Evolutionary conservation across 306 rosid species (phyloP).

Genomic region (Biancaea sappan): DNA sequence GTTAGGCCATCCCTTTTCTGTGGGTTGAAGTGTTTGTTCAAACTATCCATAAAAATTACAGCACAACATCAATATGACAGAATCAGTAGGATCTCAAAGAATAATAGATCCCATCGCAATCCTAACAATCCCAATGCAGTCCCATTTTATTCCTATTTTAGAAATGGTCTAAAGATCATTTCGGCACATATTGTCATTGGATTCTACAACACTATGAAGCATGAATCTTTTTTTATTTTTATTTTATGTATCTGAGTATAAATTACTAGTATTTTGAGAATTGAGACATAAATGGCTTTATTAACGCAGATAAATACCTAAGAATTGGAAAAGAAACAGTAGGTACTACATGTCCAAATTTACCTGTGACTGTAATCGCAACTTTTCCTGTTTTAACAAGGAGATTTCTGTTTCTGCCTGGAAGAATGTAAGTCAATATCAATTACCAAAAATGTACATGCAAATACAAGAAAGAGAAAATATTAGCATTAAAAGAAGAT

Average conservation of each 20-base stretch:
- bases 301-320: not conserved
- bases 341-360: constrained; percentile 14
- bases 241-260: no score
- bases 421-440: constrained; percentile 25
- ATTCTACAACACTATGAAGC: not conserved
- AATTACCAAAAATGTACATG: constrained; percentile 10
- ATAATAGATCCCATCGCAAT: not conserved
- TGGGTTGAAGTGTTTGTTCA: not conserved
- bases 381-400: constrained; percentile 79
- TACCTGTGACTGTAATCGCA: constrained; percentile 88
- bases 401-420: constrained; percentile 97
- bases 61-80: no score
- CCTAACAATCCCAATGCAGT: not conserved
- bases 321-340: not conserved
- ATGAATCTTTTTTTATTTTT: no score
- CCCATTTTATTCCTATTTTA: not conserved
- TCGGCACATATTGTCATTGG: not conserved
- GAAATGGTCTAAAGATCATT: not conserved
- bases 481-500: constrained; percentile 5
- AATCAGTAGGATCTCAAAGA: no score
- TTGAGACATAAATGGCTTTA: constrained; percentile 3
- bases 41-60: not conserved
- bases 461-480: constrained; percentile 19
- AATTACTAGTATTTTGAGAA: no score
- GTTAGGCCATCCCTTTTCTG: no score